Conservation (phyloP, 345 rosid genomes). For the Xanthoceras sorbifolium region DNA sequence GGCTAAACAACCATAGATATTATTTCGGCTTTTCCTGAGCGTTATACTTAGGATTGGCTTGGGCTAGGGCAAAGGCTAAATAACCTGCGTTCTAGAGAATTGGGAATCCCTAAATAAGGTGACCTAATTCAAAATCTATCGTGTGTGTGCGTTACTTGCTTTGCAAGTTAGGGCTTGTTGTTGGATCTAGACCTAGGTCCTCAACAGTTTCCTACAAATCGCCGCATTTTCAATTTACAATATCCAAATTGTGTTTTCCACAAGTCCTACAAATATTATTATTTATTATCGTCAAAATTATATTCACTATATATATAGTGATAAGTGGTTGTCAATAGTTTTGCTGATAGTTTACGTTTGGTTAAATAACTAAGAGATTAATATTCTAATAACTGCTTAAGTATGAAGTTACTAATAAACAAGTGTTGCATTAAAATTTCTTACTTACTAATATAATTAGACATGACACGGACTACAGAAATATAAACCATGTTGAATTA, state of each 20-base stretch:
- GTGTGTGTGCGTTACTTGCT: too few species aligned
- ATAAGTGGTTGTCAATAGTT: neutral
- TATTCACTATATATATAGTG: neutral
- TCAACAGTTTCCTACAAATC: neutral
- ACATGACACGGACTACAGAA: neutral
- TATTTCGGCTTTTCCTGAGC: too few species aligned
- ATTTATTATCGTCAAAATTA: neutral
- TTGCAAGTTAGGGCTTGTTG: too few species aligned
- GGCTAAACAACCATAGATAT: too few species aligned
- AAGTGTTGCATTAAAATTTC: neutral
- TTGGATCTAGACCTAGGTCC: too few species aligned
- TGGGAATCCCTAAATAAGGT: too few species aligned
- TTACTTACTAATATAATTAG: neutral
- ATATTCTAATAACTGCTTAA: neutral
- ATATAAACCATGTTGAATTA: neutral
- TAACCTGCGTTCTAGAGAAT: too few species aligned
- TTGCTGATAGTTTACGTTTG: neutral
- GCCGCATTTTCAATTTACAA: neutral
- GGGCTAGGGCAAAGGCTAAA: too few species aligned
- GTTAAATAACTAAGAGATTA: neutral
- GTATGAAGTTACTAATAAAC: neutral
- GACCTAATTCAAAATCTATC: too few species aligned
- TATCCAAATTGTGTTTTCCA: neutral
- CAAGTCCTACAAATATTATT: neutral
- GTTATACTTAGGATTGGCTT: too few species aligned